A percentile compares a stretch with the other conserved stretches of the same genome.
phyloP scores from a whole-genome alignment of 2,329 filamentous ascomycete species.

The Exophiala sp. region DNA sequence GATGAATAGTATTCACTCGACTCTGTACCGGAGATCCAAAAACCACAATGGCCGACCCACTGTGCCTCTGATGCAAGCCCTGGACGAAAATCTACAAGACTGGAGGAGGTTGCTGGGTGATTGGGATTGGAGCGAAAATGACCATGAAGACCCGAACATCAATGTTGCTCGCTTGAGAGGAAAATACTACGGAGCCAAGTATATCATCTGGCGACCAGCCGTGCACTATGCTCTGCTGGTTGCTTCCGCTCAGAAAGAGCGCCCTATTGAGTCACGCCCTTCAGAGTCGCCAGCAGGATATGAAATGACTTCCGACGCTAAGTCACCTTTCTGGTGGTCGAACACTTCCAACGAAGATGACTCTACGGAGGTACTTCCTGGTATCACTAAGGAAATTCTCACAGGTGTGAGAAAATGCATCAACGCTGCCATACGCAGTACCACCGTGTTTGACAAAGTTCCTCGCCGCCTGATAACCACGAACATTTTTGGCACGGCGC shows the following conservation, averaged over 20 bases:
- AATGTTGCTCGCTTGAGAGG: constrained; percentile 79
- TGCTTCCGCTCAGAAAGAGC: constrained; percentile 9
- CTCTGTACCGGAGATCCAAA: constrained; percentile 48
- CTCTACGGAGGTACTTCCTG: constrained; percentile 35
- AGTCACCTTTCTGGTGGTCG: constrained; percentile 35
- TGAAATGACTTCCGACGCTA: constrained; percentile 34
- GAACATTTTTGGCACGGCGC: constrained; percentile 93
- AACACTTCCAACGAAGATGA: constrained; percentile 33
- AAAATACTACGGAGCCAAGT: constrained; percentile 90
- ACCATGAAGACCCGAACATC: constrained; percentile 71
- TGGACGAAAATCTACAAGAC: constrained; percentile 49
- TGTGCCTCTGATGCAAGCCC: constrained; percentile 35
- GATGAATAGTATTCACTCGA: constrained; percentile 32
- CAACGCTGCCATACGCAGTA: constrained; percentile 76
- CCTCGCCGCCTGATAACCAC: constrained; percentile 73
- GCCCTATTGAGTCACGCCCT: constrained; percentile 29
- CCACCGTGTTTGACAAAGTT: constrained; percentile 71
- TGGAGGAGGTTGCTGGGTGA: constrained; percentile 53
- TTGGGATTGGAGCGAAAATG: constrained; percentile 60
- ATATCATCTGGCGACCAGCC: constrained; percentile 84
- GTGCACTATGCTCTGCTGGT: constrained; percentile 57
- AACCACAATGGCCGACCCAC: constrained; percentile 23
- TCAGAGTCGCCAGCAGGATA: constrained; percentile 34
- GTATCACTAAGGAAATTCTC: constrained; percentile 28
- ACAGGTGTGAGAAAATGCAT: constrained; percentile 62